Conservation (phyloP, 1,139 yeast genomes). For the Trichomonascaceae sp. region DNA sequence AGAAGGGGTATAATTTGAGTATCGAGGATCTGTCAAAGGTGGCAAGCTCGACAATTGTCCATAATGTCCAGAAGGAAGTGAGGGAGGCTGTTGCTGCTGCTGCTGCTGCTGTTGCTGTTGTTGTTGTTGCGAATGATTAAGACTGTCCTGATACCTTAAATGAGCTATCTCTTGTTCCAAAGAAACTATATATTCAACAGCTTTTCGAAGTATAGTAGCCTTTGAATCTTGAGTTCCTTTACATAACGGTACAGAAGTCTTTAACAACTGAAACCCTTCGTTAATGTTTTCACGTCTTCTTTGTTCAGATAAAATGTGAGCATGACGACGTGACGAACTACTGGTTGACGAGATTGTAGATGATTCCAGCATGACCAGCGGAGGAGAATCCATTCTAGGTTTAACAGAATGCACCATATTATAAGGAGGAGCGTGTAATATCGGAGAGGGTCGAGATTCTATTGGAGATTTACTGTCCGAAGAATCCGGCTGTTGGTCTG, state of each 20-base stretch:
- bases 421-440: neutral
- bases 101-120: neutral
- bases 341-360: constrained; percentile 16
- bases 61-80: constrained; percentile 8
- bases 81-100: constrained; percentile 5
- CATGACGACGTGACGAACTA: constrained; percentile 29
- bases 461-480: neutral
- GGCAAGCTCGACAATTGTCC: constrained; percentile 4
- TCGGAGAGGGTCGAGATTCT: neutral
- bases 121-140: constrained; percentile 5
- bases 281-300: constrained; percentile 41
- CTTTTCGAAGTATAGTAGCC: constrained; percentile 38
- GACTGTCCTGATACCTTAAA: constrained; percentile 16
- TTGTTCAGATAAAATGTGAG: constrained; percentile 41
- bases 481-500: neutral
- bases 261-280: constrained; percentile 39
- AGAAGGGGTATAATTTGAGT: constrained; percentile 6
- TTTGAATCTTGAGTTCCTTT: constrained; percentile 41
- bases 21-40: constrained; percentile 7
- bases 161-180: constrained; percentile 30
- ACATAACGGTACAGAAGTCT: constrained; percentile 37
- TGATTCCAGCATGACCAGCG: constrained; percentile 6
- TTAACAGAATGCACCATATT: neutral
- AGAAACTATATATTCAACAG: constrained; percentile 36
- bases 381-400: neutral